phyloP scores from a whole-genome alignment of 805 yeast species.

The Myxozyma melibiosi region DNA sequence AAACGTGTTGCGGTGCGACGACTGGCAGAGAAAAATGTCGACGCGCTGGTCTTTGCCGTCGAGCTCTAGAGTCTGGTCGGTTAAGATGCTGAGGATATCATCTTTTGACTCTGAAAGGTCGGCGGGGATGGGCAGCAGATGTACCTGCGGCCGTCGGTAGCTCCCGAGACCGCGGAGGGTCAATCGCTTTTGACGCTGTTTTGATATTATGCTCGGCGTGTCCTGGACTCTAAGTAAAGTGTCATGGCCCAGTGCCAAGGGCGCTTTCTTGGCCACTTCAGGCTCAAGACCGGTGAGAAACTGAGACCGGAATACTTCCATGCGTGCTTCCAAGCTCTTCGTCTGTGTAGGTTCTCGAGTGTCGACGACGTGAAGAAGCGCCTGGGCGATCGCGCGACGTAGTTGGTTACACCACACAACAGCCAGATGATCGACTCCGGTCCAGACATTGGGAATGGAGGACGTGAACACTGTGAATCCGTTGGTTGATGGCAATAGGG shows the following conservation, averaged over 20 bases:
- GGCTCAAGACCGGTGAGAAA: slow-evolving; percentile 43
- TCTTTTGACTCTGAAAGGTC: slow-evolving; percentile 14
- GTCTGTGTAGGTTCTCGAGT: slow-evolving; percentile 50
- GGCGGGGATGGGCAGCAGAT: slow-evolving; percentile 35
- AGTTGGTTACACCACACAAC: slow-evolving; percentile 95
- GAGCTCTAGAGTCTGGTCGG: slow-evolving; percentile 34
- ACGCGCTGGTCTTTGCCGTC: slow-evolving; percentile 33
- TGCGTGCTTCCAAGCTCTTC: slow-evolving; percentile 54
- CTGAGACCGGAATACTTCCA: slow-evolving; percentile 54
- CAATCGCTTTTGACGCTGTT: slow-evolving; percentile 18
- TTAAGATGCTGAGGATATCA: slow-evolving; percentile 35
- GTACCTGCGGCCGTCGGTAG: slow-evolving; percentile 21
- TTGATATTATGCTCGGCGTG: slow-evolving; percentile 15
- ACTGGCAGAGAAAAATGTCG: slow-evolving; percentile 36
- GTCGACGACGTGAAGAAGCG: slow-evolving; percentile 64
- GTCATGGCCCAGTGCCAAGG: slow-evolving; percentile 32
- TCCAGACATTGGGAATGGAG: slow-evolving; percentile 89
- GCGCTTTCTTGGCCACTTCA: slow-evolving; percentile 6
- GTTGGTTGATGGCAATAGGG: slow-evolving; percentile 68
- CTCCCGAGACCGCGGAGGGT: slow-evolving; percentile 24
- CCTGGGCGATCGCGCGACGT: slow-evolving; percentile 60
- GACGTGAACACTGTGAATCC: slow-evolving; percentile 84
- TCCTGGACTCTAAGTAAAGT: slow-evolving; percentile 31
- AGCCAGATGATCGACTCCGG: slow-evolving; percentile 91
- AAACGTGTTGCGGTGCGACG: slow-evolving; percentile 23